Conservation (phyloP, 768 basidiomycete genomes). For the Rhodotorula diobovata region DNA sequence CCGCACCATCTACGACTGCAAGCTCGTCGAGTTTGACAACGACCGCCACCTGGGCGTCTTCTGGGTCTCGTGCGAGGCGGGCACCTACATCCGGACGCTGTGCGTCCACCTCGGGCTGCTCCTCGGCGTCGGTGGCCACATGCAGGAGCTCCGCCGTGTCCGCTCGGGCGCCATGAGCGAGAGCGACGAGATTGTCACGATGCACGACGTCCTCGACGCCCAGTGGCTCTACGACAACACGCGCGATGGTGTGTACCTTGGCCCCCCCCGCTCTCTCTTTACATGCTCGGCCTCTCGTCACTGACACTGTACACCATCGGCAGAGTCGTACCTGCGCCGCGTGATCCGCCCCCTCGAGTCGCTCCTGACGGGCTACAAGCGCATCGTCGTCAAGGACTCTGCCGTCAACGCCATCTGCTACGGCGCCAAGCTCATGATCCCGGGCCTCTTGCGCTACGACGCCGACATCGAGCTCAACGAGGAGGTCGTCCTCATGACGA, state of each 20-base stretch:
- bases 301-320: neutral
- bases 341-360: constrained; percentile 92
- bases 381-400: constrained; percentile 97
- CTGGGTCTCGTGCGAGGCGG: constrained; percentile 98
- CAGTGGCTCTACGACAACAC: constrained; percentile 99
- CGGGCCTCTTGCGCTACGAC: constrained; percentile 90
- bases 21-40: constrained; percentile 92
- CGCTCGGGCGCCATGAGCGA: constrained; percentile 94
- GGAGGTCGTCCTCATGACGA: constrained; percentile 97
- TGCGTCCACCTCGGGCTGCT: constrained; percentile 94
- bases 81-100: constrained; percentile 74
- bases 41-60: constrained; percentile 94
- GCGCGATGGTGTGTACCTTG: constrained; percentile 82
- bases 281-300: neutral
- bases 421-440: constrained; percentile 99
- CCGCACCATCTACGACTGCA: constrained; percentile 93
- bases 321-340: constrained; percentile 93
- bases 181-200: constrained; percentile 96
- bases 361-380: constrained; percentile 90
- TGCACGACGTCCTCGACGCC: constrained; percentile 99
- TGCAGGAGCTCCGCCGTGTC: constrained; percentile 96
- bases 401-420: constrained; percentile 99
- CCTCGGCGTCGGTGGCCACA: constrained; percentile 97
- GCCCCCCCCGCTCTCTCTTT: constrained; percentile 12
- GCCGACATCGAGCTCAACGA: constrained; percentile 89